phyloP scores from a whole-genome alignment of 805 yeast species.

The Ogataea salicorniae region DNA sequence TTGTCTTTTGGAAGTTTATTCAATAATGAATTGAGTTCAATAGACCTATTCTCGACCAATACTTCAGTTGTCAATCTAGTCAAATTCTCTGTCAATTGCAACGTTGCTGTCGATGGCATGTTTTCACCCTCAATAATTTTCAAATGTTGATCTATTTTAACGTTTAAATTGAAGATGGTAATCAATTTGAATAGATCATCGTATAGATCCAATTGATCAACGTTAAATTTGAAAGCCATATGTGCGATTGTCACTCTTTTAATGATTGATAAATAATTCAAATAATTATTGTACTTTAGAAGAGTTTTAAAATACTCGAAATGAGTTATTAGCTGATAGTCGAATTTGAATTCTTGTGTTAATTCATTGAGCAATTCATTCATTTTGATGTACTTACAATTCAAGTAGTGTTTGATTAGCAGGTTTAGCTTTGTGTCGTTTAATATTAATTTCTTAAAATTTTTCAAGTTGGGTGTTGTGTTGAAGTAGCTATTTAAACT shows the following conservation, averaged over 20 bases:
- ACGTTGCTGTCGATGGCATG: not conserved
- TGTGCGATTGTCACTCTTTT: conserved; percentile 18
- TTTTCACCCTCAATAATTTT: conserved; percentile 9
- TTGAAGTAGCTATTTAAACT: conserved; percentile 9
- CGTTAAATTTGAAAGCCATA: conserved; percentile 19
- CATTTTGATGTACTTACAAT: conserved; percentile 24
- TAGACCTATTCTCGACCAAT: not conserved
- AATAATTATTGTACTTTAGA: conserved; percentile 27
- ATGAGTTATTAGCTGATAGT: conserved; percentile 18
- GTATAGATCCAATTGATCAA: conserved; percentile 8
- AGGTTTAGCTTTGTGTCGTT: conserved; percentile 18
- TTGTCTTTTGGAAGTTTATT: too few species aligned
- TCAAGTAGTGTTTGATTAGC: conserved; percentile 18
- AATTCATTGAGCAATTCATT: conserved; percentile 10
- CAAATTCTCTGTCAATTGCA: conserved; percentile 2
- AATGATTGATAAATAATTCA: conserved; percentile 30
- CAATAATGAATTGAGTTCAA: too few species aligned
- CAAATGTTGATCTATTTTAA: conserved; percentile 18
- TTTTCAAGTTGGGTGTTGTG: conserved; percentile 9
- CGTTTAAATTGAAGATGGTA: conserved; percentile 20
- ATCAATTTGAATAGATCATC: conserved; percentile 19
- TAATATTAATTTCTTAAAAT: conserved; percentile 17
- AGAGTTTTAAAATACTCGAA: conserved; percentile 23
- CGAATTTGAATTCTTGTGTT: conserved; percentile 12
- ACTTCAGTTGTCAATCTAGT: conserved; percentile 8